Conservation (phyloP, 2,329 filamentous ascomycete species). For the Beauveria asiatica region DNA sequence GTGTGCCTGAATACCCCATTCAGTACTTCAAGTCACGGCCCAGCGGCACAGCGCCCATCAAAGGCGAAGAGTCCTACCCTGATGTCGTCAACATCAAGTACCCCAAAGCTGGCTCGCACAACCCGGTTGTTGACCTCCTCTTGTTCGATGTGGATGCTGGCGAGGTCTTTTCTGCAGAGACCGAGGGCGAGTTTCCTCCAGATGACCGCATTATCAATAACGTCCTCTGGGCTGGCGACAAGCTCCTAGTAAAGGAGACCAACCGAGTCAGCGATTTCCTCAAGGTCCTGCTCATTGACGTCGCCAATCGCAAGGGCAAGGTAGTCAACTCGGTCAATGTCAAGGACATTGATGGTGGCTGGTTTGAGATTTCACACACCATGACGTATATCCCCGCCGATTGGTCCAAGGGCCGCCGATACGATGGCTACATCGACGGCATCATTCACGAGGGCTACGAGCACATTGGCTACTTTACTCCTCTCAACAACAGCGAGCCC, state of each 20-base stretch:
- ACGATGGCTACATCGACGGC: constrained; percentile 91
- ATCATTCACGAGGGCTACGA: constrained; percentile 80
- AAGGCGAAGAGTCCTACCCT: constrained; percentile 78
- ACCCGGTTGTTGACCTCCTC: constrained; percentile 77
- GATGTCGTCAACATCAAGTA: constrained; percentile 93
- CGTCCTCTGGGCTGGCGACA: constrained; percentile 79
- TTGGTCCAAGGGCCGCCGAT: constrained; percentile 59
- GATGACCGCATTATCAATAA: constrained; percentile 87
- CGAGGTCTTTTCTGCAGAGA: constrained; percentile 71
- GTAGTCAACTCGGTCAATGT: constrained; percentile 75
- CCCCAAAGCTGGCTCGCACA: constrained; percentile 88
- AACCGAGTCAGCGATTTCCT: constrained; percentile 92
- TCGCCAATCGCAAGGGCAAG: constrained; percentile 61
- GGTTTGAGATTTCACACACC: constrained; percentile 88
- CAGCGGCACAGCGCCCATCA: constrained; percentile 57
- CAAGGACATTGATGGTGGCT: constrained; percentile 81
- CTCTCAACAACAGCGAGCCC: constrained; percentile 74
- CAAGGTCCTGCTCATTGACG: constrained; percentile 79
- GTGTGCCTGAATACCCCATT: constrained; percentile 83
- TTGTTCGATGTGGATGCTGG: constrained; percentile 78
- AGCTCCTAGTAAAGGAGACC: constrained; percentile 82
- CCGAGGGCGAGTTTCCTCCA: constrained; percentile 68
- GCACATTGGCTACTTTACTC: constrained; percentile 88
- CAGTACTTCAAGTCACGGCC: constrained; percentile 89
- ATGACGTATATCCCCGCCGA: constrained; percentile 84